These are phyloP conservation scores for Dalbergia cochinchinensis DNA, from an alignment of 306 rosid species.

Conservation along the genomic window DNA sequence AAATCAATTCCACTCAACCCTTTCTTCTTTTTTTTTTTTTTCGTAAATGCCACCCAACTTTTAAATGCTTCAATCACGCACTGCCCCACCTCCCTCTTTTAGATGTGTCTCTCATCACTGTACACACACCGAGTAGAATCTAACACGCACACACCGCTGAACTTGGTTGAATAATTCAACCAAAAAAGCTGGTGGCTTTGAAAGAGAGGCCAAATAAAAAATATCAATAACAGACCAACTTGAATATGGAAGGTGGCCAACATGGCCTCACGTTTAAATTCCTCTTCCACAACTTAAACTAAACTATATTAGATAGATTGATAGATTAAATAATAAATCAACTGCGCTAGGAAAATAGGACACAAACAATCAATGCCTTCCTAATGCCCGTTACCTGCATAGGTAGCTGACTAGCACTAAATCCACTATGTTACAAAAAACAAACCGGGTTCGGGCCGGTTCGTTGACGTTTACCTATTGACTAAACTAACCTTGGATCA, in stretches of 20 bases:
- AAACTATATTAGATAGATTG: constrained; percentile 14
- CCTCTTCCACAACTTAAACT: constrained; percentile 2
- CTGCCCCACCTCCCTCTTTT: constrained; percentile 25
- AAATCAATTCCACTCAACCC: constrained; percentile 47
- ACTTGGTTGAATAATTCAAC: constrained; percentile 51
- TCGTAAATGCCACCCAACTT: constrained; percentile 33
- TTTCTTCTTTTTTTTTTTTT: not conserved
- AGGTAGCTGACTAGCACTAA: constrained; percentile 38
- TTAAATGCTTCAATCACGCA: constrained; percentile 38
- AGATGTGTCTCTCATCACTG: not conserved
- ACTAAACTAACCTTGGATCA: constrained; percentile 50
- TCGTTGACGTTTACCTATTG: constrained; percentile 7
- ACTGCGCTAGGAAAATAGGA: constrained; percentile 35
- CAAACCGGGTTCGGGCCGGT: constrained; percentile 42
- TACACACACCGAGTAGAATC: constrained; percentile 37
- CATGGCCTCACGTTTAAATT: constrained; percentile 30
- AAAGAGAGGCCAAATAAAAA: constrained; percentile 34
- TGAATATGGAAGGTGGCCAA: constrained; percentile 29
- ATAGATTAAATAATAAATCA: constrained; percentile 26
- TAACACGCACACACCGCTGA: constrained; percentile 25
- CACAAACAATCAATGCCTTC: constrained; percentile 51
- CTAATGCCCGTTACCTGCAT: constrained; percentile 42
- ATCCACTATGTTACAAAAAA: constrained; percentile 36
- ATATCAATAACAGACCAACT: constrained; percentile 31
- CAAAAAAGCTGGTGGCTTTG: constrained; percentile 15